Evolutionary conservation across 1,139 yeast species (phyloP).

Genomic region (Taiozyma sp.): DNA sequence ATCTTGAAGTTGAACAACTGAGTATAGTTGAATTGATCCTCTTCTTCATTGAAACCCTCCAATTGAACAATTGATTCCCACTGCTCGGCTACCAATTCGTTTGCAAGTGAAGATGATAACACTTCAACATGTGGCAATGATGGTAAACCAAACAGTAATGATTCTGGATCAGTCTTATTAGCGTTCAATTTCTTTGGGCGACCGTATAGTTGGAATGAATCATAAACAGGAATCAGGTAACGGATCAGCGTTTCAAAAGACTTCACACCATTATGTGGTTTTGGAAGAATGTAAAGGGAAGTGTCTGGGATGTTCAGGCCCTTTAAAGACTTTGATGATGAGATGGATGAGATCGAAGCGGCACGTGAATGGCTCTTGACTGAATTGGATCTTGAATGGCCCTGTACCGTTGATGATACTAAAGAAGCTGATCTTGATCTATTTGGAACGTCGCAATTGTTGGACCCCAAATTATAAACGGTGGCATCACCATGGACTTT

Average conservation of each 20-base stretch:
- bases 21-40: constrained; percentile 3
- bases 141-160: constrained; percentile 78
- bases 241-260: constrained; percentile 82
- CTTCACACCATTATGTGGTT: constrained; percentile 77
- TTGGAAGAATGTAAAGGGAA: constrained; percentile 77
- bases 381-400: constrained; percentile 19
- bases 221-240: constrained; percentile 69
- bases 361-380: constrained; percentile 7
- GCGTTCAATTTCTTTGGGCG: constrained; percentile 77
- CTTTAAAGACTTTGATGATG: constrained; percentile 11
- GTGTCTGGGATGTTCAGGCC: constrained; percentile 26
- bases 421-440: constrained; percentile 6
- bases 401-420: constrained; percentile 6
- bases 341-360: constrained; percentile 10
- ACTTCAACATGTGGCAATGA: constrained; percentile 74
- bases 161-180: constrained; percentile 63
- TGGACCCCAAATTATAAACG: constrained; percentile 36
- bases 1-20: constrained; percentile 12
- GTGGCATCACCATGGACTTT: constrained; percentile 69
- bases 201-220: constrained; percentile 77
- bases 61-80: constrained; percentile 11
- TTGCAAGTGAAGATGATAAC: constrained; percentile 29
- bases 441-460: neutral
- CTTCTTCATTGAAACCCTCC: neutral
- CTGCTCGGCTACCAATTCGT: constrained; percentile 7